These are phyloP conservation scores for Thuidium tamariscinum DNA, from an alignment of 225 moss, liverwort and hornwort genomes.

Conservation along the genomic window DNA sequence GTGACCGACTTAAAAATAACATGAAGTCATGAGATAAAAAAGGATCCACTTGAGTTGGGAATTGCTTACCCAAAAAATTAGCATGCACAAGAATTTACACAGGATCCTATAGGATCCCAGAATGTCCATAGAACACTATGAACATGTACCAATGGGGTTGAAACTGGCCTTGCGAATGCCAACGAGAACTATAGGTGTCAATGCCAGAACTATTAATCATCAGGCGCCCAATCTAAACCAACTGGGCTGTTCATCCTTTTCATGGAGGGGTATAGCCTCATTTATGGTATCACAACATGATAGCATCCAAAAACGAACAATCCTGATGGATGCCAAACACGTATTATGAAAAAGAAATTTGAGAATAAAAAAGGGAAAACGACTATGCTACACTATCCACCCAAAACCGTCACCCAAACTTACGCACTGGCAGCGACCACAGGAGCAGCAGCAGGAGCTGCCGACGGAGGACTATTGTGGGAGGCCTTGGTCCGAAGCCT, in stretches of 20 bases:
- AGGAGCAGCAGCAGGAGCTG: slow-evolving; percentile 15
- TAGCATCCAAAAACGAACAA: neutral
- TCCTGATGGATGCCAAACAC: slow-evolving; percentile 11
- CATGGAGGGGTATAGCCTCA: slow-evolving; percentile 24
- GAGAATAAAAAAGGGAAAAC: neutral
- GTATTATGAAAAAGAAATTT: slow-evolving; percentile 9
- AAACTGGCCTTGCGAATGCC: slow-evolving; percentile 11
- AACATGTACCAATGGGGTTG: slow-evolving; percentile 19
- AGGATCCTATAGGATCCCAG: slow-evolving; percentile 13
- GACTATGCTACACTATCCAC: slow-evolving; percentile 24
- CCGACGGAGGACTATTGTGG: slow-evolving; percentile 1
- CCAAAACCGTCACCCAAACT: neutral
- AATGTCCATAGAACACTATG: slow-evolving; percentile 9
- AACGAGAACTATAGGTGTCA: slow-evolving; percentile 2
- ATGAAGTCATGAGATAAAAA: neutral
- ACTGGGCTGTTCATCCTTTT: slow-evolving; percentile 5
- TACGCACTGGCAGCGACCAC: slow-evolving; percentile 32
- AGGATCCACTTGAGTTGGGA: neutral
- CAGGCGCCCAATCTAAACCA: slow-evolving; percentile 11
- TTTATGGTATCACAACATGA: slow-evolving; percentile 36
- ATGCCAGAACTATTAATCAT: slow-evolving; percentile 5
- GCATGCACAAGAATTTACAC: slow-evolving; percentile 38
- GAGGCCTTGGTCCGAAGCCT: slow-evolving; percentile 1
- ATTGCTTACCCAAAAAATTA: slow-evolving; percentile 16
- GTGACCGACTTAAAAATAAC: neutral